phyloP scores from a whole-genome alignment of 768 basidiomycete genomes.

The Kwoniella botswanensis region DNA sequence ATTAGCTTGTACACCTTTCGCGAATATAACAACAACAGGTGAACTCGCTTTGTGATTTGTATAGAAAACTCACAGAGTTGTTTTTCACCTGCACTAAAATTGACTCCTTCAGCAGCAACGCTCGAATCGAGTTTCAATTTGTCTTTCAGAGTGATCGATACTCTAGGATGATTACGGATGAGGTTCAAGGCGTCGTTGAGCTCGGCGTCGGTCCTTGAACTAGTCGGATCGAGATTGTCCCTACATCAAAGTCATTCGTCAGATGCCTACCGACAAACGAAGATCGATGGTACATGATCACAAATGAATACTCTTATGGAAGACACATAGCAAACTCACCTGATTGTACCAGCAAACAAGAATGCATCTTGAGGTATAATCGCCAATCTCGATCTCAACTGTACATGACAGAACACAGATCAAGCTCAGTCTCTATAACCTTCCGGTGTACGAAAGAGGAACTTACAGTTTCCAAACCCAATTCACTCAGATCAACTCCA shows the following conservation, averaged over 20 bases:
- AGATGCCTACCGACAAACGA: no score
- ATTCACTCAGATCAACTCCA: constrained; percentile 58
- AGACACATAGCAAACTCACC: constrained; percentile 11
- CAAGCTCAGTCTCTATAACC: background rate
- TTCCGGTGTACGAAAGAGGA: no score
- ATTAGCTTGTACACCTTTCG: background rate
- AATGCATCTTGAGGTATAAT: constrained; percentile 73
- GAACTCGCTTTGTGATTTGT: background rate
- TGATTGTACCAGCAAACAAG: constrained; percentile 60
- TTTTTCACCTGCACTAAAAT: constrained; percentile 72
- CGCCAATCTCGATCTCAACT: constrained; percentile 64
- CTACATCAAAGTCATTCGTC: constrained; percentile 14
- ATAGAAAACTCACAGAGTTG: constrained; percentile 61
- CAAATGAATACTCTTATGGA: no score
- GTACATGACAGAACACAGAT: constrained; percentile 1
- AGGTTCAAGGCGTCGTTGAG: constrained; percentile 70
- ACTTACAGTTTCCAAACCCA: constrained; percentile 64
- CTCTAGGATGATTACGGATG: constrained; percentile 60
- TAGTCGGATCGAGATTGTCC: constrained; percentile 66
- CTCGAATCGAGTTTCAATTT: constrained; percentile 71
- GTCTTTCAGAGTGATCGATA: constrained; percentile 60
- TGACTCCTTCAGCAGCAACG: constrained; percentile 71
- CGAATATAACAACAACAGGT: no score
- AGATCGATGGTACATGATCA: no score
- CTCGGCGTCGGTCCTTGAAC: constrained; percentile 66